Conservation (phyloP, 2,329 filamentous ascomycete genomes). For the Fusarium phyllophilum region DNA sequence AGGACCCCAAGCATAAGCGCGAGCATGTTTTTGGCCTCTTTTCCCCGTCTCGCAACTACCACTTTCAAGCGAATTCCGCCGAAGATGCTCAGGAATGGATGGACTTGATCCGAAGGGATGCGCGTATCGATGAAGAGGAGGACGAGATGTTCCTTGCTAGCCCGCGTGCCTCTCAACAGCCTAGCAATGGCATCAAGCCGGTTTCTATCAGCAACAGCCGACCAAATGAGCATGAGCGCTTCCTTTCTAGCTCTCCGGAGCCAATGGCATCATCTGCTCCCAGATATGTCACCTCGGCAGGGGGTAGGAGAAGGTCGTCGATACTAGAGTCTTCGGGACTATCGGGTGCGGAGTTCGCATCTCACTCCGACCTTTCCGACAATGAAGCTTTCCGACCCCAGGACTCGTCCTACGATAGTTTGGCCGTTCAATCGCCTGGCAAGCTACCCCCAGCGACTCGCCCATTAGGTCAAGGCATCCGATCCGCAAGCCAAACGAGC, state of each 20-base stretch:
- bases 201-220: conserved; percentile 34
- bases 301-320: conserved; percentile 66
- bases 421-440: conserved; percentile 54
- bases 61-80: conserved; percentile 80
- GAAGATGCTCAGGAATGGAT: conserved; percentile 90
- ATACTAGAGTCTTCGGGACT: conserved; percentile 71
- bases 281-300: conserved; percentile 45
- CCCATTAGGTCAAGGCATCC: conserved; percentile 51
- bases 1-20: conserved; percentile 87
- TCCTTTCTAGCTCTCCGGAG: conserved; percentile 71
- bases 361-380: conserved; percentile 89
- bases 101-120: conserved; percentile 78
- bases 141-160: conserved; percentile 82
- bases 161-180: conserved; percentile 64
- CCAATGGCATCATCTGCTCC: conserved; percentile 52
- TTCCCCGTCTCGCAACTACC: conserved; percentile 89
- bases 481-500: conserved; percentile 72
- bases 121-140: conserved; percentile 88
- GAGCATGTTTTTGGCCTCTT: conserved; percentile 93
- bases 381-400: conserved; percentile 61
- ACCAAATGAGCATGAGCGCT: conserved; percentile 53
- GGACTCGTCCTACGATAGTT: conserved; percentile 63
- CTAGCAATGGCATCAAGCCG: conserved; percentile 44
- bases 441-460: conserved; percentile 27
- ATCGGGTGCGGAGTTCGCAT: conserved; percentile 74